Percentiles rank a stretch among this genome's conserved stretches.
Conservation (phyloP, 2,329 filamentous ascomycete genomes). For the Fusarium sp. region DNA sequence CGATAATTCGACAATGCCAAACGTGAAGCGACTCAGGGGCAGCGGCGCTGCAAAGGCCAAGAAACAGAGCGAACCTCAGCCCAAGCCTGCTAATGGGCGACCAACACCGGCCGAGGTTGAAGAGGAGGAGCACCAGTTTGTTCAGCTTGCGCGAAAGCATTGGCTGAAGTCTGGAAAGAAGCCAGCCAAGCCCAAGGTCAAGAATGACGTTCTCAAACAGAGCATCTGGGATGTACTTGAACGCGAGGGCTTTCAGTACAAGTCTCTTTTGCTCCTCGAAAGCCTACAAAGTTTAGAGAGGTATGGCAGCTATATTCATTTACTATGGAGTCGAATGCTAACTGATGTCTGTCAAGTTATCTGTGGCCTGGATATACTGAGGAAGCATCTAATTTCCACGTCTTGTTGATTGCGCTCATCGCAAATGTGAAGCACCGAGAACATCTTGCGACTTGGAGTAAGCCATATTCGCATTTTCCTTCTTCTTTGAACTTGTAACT, state of each 20-base stretch:
- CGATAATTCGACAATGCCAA: constrained; percentile 58
- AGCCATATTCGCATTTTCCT: constrained; percentile 39
- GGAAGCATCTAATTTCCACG: constrained; percentile 89
- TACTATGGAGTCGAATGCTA: constrained; percentile 37
- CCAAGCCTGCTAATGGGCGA: constrained; percentile 52
- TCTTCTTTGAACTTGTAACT: constrained; percentile 9
- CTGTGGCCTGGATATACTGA: constrained; percentile 94
- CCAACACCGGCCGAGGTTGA: constrained; percentile 73
- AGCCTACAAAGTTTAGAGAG: constrained; percentile 89
- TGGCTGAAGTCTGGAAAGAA: constrained; percentile 78
- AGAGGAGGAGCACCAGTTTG: constrained; percentile 75
- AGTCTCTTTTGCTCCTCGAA: constrained; percentile 83
- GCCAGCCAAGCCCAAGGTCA: constrained; percentile 73
- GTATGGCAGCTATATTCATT: constrained; percentile 51
- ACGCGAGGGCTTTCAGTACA: constrained; percentile 78
- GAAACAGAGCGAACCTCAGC: constrained; percentile 49
- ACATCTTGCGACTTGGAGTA: constrained; percentile 86
- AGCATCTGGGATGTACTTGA: constrained; percentile 91
- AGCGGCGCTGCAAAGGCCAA: constrained; percentile 55
- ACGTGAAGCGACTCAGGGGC: constrained; percentile 67
- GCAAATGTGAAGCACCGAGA: constrained; percentile 89
- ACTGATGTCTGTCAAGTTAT: constrained; percentile 65
- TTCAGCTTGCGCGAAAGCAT: constrained; percentile 80
- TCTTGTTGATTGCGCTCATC: constrained; percentile 85
- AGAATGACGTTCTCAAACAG: constrained; percentile 85